These are phyloP conservation scores for Lachancea lanzarotensis DNA, from an alignment of 805 yeast genomes.

Conservation along the genomic window DNA sequence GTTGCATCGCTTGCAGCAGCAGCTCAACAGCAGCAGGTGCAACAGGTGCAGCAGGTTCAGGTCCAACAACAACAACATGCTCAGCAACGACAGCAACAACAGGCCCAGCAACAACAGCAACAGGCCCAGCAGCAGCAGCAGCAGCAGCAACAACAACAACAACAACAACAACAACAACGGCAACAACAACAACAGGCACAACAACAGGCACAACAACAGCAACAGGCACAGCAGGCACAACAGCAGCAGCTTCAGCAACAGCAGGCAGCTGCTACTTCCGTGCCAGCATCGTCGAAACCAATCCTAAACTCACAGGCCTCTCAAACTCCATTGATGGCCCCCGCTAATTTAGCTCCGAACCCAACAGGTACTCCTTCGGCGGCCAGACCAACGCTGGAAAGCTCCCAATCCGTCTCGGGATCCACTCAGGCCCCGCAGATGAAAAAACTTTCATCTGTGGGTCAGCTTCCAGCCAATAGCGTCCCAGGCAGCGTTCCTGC, in stretches of 20 bases:
- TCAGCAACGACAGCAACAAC: constrained; percentile 6
- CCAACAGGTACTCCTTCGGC: constrained; percentile 8
- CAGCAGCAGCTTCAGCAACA: constrained; percentile 13
- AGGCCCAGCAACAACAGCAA: constrained; percentile 5
- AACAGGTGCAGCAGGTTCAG: constrained; percentile 19
- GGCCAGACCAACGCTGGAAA: constrained; percentile 10
- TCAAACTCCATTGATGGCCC: constrained; percentile 1
- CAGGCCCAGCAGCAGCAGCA: constrained; percentile 9
- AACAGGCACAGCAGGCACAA: constrained; percentile 12
- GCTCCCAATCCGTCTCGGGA: constrained; percentile 7
- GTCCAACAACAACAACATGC: constrained; percentile 13
- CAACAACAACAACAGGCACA: constrained; percentile 6
- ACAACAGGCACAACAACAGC: constrained; percentile 2
- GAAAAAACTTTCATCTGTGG: constrained; percentile 5
- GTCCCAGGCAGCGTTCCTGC: background rate
- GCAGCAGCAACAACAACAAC: constrained; percentile 13
- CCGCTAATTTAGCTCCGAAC: constrained; percentile 2
- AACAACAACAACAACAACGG: constrained; percentile 10
- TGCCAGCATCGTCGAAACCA: constrained; percentile 1
- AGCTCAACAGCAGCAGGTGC: constrained; percentile 19
- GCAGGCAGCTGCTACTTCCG: constrained; percentile 13
- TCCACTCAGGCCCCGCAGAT: constrained; percentile 9
- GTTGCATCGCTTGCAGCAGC: constrained; percentile 30
- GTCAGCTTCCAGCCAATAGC: constrained; percentile 1
- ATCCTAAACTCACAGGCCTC: constrained; percentile 3